Conservation (phyloP, 2,329 filamentous ascomycete genomes). For the Alternaria burnsii region DNA sequence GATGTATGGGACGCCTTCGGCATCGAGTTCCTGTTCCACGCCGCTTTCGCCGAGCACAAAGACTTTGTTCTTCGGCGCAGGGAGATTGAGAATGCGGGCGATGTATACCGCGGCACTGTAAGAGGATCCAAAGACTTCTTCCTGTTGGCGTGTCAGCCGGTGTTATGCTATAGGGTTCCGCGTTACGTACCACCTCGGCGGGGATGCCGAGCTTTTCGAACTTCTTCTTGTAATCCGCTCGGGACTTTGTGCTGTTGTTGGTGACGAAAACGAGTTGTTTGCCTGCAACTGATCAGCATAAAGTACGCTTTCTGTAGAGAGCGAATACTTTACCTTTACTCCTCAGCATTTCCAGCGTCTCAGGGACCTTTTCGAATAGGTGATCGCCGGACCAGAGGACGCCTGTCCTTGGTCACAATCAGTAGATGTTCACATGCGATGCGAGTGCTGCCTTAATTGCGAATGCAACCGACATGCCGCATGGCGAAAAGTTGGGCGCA, state of each 20-base stretch:
- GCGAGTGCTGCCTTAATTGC: background rate
- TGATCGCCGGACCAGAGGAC: conserved; percentile 97
- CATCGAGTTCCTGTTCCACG: conserved; percentile 85
- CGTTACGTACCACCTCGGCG: conserved; percentile 65
- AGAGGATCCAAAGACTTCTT: conserved; percentile 95
- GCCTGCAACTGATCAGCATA: conserved; percentile 59
- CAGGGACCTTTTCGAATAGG: conserved; percentile 82
- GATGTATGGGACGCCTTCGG: conserved; percentile 80
- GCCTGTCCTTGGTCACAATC: conserved; percentile 67
- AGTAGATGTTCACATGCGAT: conserved; percentile 23
- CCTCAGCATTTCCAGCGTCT: conserved; percentile 84
- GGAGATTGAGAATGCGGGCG: conserved; percentile 84
- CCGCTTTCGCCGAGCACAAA: conserved; percentile 92
- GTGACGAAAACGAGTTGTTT: conserved; percentile 96
- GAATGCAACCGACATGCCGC: background rate
- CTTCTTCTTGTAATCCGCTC: conserved; percentile 91
- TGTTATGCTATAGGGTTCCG: background rate
- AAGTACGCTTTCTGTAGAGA: background rate
- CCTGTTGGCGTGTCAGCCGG: conserved; percentile 53
- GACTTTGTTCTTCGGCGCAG: conserved; percentile 85
- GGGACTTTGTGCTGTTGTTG: conserved; percentile 98
- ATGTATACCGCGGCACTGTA: conserved; percentile 98
- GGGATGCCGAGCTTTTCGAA: conserved; percentile 83
- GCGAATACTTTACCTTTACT: conserved; percentile 69
- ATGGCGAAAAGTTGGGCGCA: conserved; percentile 22